Conservation (phyloP, 1,284 basidiomycete species). For the Porodaedalea pini region DNA sequence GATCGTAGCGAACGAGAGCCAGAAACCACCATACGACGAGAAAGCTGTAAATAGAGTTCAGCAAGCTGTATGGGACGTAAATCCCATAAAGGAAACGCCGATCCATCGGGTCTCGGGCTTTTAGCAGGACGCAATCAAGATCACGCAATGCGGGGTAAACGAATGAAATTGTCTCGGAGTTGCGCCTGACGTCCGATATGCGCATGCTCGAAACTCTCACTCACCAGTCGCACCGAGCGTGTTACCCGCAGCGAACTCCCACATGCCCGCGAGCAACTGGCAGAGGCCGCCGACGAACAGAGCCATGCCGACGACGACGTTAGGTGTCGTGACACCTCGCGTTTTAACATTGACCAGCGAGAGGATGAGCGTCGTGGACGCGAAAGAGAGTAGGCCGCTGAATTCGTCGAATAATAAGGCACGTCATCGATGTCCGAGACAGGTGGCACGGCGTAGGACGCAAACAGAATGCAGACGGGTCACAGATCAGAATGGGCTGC, state of each 20-base stretch:
- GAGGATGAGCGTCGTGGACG: conserved; percentile 68
- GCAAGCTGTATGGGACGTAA: conserved; percentile 1
- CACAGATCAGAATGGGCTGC: neutral
- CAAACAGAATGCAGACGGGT: neutral
- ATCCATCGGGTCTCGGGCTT: neutral
- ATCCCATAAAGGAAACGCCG: neutral
- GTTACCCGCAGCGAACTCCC: conserved; percentile 79
- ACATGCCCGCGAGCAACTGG: conserved; percentile 75
- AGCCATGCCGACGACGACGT: conserved; percentile 84
- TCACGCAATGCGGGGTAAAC: neutral
- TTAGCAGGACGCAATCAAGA: neutral
- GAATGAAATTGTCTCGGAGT: neutral
- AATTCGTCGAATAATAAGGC: neutral
- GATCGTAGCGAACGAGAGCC: conserved; percentile 73
- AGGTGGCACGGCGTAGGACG: neutral
- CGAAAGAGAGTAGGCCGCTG: conserved; percentile 71
- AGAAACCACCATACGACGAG: conserved; percentile 80
- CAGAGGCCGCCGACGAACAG: conserved; percentile 79
- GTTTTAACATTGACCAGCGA: conserved; percentile 63
- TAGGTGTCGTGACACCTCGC: conserved; percentile 50
- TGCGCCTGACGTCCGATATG: neutral
- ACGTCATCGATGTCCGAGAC: neutral
- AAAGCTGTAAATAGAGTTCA: conserved; percentile 51
- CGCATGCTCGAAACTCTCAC: conserved; percentile 27
- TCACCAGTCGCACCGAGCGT: conserved; percentile 65